Conservation (phyloP, 139 green algal species). For the Volvox reticuliferus region DNA sequence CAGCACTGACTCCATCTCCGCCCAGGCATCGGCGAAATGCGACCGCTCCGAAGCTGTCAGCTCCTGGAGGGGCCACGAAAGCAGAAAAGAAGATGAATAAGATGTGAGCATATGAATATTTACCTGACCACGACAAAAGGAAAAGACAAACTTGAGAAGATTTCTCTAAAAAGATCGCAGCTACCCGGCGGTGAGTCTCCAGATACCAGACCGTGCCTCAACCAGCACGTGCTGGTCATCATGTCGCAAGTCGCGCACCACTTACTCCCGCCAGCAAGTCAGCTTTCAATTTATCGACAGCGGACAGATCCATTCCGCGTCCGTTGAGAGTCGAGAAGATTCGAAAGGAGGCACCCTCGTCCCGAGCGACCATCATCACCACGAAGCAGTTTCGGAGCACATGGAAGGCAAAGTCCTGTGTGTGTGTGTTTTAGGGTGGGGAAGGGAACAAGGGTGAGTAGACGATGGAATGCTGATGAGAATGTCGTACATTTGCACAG, state of each 20-base stretch:
- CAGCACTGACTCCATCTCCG: conserved; percentile 60
- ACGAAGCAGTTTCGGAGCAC: conserved; percentile 63
- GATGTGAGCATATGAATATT: background rate
- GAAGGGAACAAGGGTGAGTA: background rate
- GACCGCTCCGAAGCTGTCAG: conserved; percentile 37
- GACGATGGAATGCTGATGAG: background rate
- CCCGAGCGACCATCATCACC: conserved; percentile 69
- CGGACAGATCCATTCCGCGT: conserved; percentile 65
- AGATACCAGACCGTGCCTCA: no score
- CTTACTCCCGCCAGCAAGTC: conserved; percentile 64
- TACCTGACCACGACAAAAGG: no score
- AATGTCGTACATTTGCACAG: background rate
- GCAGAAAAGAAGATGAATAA: background rate
- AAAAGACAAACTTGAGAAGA: no score
- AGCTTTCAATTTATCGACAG: conserved; percentile 75
- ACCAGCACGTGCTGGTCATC: background rate
- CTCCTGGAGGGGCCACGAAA: conserved; percentile 2
- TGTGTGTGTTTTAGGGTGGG: background rate
- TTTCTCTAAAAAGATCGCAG: no score
- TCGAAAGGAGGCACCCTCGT: conserved; percentile 66
- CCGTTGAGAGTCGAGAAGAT: conserved; percentile 74
- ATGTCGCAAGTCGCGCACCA: background rate
- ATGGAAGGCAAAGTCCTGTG: conserved; percentile 70
- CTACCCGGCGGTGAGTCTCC: no score
- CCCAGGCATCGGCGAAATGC: conserved; percentile 54